Evolutionary conservation across 352 stramenopile species (phyloP).

Genomic region (Phytophthora syringae): DNA sequence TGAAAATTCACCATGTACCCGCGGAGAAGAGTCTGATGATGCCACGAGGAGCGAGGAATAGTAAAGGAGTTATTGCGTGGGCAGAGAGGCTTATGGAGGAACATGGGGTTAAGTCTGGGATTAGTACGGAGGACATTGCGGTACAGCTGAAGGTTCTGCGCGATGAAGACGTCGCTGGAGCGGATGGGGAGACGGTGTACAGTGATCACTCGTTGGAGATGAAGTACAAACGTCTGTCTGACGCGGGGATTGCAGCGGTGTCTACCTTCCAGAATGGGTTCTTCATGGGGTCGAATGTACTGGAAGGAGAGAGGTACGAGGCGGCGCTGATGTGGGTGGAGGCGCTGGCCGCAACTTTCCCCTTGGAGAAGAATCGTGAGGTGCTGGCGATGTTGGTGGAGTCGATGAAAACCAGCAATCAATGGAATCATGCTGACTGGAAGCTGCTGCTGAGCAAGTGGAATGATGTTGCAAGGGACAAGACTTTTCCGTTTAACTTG

Average conservation of each 20-base stretch:
- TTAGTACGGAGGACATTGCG: constrained; percentile 55
- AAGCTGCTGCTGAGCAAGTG: constrained; percentile 64
- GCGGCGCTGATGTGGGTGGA: constrained; percentile 71
- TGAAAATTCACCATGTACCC: constrained; percentile 81
- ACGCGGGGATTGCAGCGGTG: constrained; percentile 67
- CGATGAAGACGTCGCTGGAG: constrained; percentile 38
- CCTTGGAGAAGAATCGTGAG: constrained; percentile 65
- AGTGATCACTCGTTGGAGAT: constrained; percentile 59
- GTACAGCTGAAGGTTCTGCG: constrained; percentile 55
- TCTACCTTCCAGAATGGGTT: constrained; percentile 81
- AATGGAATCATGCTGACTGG: constrained; percentile 70
- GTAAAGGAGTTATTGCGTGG: constrained; percentile 67
- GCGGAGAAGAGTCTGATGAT: constrained; percentile 34
- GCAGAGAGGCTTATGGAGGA: constrained; percentile 62
- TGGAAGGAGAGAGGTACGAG: constrained; percentile 71
- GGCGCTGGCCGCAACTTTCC: constrained; percentile 65
- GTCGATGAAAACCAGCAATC: constrained; percentile 42
- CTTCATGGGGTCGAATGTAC: constrained; percentile 64
- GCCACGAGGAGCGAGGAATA: constrained; percentile 34
- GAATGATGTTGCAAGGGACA: constrained; percentile 49
- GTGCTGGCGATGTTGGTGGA: constrained; percentile 52
- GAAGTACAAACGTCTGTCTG: constrained; percentile 74
- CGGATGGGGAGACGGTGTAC: constrained; percentile 25
- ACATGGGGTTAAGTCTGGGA: constrained; percentile 54
- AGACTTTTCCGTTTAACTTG: constrained; percentile 69